Evolutionary conservation across 148 eudicot species (phyloP), one percentile per base, ranked within the genome.

Genomic region (Vaccinium corymbosum): DNA sequence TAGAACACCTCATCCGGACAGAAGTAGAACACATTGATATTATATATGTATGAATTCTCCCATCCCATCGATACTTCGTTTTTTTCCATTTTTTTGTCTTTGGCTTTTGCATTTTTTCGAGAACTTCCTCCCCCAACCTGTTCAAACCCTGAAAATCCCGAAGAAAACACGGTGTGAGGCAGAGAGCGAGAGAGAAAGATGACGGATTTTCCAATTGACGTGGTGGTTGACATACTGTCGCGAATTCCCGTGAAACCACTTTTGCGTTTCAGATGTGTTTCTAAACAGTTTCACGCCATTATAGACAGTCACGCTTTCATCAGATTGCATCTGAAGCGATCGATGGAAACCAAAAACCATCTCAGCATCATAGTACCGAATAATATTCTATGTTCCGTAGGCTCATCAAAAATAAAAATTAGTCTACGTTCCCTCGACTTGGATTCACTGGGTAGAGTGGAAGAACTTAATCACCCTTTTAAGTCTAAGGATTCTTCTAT

Each of bases 381-480:
- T 22, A 12, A 7, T 3, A 9, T 1, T 49, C 50, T 77, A 14
- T 27, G 3, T 48, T 79, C 82, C n/a, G 79, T 53, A 2, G 38
- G 2, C 38, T 35, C 0, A 35, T 35, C 38, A 35, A 2, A 35
- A 35, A 35, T 2, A 35, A 35, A 35, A 35, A 35, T 35, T 35
- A 35, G 4, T 35, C 38, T 35, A 35, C 38, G 38, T 35, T 35
- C 3, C 38, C 38, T 35, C 38, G 83, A 81, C 80, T 84, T 88
- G 13, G 86, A 84, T 81, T 32, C 86, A 17, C 84, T 81, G 13
- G 81, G 78, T 2, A 78, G 81, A 52, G n/a, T 32, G 6, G 25
- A 81, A 6, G 86, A 81, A 73, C 83, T 88, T 7, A 12, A n/a
- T 27, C 27, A 62, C 27, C 27, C 27, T 62, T 35, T 35, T 35